These are phyloP conservation scores for Candida nitratophila DNA, from an alignment of 805 yeast genomes.

Conservation along the genomic window DNA sequence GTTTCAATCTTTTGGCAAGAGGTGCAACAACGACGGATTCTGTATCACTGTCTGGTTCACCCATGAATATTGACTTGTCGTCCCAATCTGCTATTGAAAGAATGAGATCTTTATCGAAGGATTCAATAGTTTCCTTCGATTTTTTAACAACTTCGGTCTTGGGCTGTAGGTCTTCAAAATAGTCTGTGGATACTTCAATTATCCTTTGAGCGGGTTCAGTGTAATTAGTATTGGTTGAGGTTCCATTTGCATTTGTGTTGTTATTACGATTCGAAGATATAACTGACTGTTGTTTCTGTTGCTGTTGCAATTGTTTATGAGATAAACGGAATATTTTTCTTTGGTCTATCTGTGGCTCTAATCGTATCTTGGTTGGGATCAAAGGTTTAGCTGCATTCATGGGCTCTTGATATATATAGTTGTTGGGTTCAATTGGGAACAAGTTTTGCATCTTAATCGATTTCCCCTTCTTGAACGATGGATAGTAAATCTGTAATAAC, in stretches of 20 bases:
- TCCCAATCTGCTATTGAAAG: conserved; percentile 78
- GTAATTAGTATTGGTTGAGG: conserved; percentile 1
- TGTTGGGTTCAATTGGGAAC: conserved; percentile 52
- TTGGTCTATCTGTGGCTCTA: conserved; percentile 62
- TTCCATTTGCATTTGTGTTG: not conserved
- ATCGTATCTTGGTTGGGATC: conserved; percentile 49
- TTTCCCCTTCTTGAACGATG: conserved; percentile 49
- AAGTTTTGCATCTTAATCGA: conserved; percentile 59
- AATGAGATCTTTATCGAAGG: conserved; percentile 47
- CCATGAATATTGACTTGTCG: conserved; percentile 45
- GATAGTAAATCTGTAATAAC: conserved; percentile 46
- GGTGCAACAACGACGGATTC: not conserved
- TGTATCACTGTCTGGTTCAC: conserved; percentile 6
- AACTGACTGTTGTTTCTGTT: conserved; percentile 4
- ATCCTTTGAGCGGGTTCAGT: conserved; percentile 9
- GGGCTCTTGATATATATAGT: conserved; percentile 48
- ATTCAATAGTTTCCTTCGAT: conserved; percentile 24
- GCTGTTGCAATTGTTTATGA: conserved; percentile 9
- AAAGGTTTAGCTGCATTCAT: conserved; percentile 35
- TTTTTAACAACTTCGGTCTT: conserved; percentile 8
- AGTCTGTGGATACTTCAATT: conserved; percentile 21
- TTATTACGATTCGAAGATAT: too few species aligned
- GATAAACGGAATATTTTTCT: conserved; percentile 40
- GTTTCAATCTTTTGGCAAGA: conserved; percentile 17
- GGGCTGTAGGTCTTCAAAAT: conserved; percentile 16